A percentile compares a stretch with the other conserved stretches of the same genome.
phyloP scores from a whole-genome alignment of 192 early-diverging fungal genomes.

The Gorgonomyces haynaldii region DNA sequence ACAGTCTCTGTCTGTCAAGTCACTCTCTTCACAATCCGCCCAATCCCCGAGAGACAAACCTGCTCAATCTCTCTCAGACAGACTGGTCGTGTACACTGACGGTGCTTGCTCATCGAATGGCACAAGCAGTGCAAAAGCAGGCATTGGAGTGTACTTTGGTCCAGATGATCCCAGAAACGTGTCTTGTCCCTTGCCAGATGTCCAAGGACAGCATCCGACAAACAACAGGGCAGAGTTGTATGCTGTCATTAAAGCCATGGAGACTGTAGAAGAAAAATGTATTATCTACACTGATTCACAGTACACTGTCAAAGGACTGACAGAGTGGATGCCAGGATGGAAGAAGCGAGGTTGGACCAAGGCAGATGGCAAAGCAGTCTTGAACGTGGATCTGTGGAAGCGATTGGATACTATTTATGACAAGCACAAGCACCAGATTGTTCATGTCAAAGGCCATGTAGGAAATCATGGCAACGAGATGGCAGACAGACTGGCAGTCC shows the following conservation, averaged over 20 bases:
- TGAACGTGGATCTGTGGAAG: slow-evolving; percentile 71
- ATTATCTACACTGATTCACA: slow-evolving; percentile 62
- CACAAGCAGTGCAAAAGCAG: slow-evolving; percentile 46
- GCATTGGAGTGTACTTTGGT: slow-evolving; percentile 79
- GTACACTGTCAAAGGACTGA: slow-evolving; percentile 61
- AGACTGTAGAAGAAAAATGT: slow-evolving; percentile 2
- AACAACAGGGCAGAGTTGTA: slow-evolving; percentile 38
- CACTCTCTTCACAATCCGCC: no score
- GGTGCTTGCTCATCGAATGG: slow-evolving; percentile 49
- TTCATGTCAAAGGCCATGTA: slow-evolving; percentile 59
- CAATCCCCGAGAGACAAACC: no score
- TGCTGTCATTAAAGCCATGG: slow-evolving; percentile 22
- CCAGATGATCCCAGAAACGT: slow-evolving; percentile 44
- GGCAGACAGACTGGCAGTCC: slow-evolving; percentile 66
- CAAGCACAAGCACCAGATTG: slow-evolving; percentile 8
- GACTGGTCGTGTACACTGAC: not conserved
- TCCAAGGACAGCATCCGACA: slow-evolving; percentile 13
- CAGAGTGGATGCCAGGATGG: slow-evolving; percentile 64
- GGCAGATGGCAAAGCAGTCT: slow-evolving; percentile 37
- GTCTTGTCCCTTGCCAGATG: slow-evolving; percentile 15
- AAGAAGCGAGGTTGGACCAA: slow-evolving; percentile 54
- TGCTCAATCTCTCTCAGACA: not conserved
- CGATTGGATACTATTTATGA: slow-evolving; percentile 32
- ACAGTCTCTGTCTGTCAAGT: not conserved
- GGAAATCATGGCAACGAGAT: slow-evolving; percentile 66